Base-by-base conservation (phyloP, 352 stramenopile genomes). In the Globisporangium polare region DNA sequence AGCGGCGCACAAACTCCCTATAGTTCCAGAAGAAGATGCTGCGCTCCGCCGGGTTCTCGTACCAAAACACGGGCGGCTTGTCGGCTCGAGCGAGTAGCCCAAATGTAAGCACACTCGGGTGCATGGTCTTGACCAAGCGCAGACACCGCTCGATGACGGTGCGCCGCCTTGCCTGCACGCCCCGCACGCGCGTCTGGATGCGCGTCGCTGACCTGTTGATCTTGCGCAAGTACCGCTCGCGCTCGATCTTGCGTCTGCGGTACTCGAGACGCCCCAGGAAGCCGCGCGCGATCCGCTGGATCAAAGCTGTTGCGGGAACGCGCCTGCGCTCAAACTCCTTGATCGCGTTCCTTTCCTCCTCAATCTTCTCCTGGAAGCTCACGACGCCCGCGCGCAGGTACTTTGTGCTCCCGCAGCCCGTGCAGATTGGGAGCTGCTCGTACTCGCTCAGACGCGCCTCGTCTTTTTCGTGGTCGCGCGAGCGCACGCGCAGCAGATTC, bases 361-460 rank as follows among this genome's bases (percentile, higher is more conserved):
- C 84, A 53, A 94, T 90, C 63, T 90, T 80, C 47, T 86, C 78
- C 46, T 91, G 78, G 57, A 93, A 90, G 47, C 83, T 89, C 43
- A 88, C 76, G 56, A 90, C 78, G 5, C 82, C 81, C 5, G 82
- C 77, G 26, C 77, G 84, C 20, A 90, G 56, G 62, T 91, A 88
- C 57, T 86, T 74, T 33, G 82, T 88, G 60, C 74, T 86, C 20
- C 78, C 75, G 47, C 84, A 94, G 9, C 80, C 84, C 27, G 73
- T 63, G 60, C 84, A 93, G 8, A 76, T 63, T 0, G 78, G 80
- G 0, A 93, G 65, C 64, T 86, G 72, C 55, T 93, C 82, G 18
- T 81, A 92, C 22, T 74, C 37, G 13, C 27, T 37, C 53, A 75
- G 67, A 12, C 58, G 71, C 10, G 49, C 35, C 22, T 59, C 59